Percentiles rank a stretch among this genome's conserved stretches.
These are phyloP conservation scores for Annulohypoxylon nitens DNA, from an alignment of 495 filamentous ascomycete genomes.

Conservation along the genomic window DNA sequence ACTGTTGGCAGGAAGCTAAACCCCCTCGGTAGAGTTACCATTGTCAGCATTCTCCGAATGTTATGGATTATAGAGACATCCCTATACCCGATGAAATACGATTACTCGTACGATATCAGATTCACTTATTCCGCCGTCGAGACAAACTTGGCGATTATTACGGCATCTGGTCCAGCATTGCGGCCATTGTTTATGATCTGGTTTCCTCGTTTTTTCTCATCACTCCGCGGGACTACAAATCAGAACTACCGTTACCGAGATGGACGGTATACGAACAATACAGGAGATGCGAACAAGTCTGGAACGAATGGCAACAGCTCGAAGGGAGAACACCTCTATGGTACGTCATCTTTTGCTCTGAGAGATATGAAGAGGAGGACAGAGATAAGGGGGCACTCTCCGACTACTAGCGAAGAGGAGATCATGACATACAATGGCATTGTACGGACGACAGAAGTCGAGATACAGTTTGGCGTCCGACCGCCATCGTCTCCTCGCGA, in stretches of 20 bases:
- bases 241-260: conserved; percentile 41
- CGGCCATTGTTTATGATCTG: conserved; percentile 59
- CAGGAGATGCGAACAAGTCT: conserved; percentile 44
- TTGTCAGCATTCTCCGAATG: conserved; percentile 61
- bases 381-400: conserved; percentile 56
- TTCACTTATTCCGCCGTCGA: conserved; percentile 67
- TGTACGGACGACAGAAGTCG: conserved; percentile 57
- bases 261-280: conserved; percentile 28
- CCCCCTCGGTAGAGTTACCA: conserved; percentile 61
- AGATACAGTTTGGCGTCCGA: conserved; percentile 36
- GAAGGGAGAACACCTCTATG: conserved; percentile 32
- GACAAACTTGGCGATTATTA: conserved; percentile 67
- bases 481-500: conserved; percentile 14
- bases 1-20: not conserved
- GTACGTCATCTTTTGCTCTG: conserved; percentile 48
- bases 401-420: conserved; percentile 58
- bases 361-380: conserved; percentile 47
- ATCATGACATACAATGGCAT: conserved; percentile 61
- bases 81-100: conserved; percentile 43
- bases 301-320: conserved; percentile 20
- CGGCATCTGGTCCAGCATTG: conserved; percentile 61
- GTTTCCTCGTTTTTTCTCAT: conserved; percentile 55
- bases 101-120: conserved; percentile 56
- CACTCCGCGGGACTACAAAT: conserved; percentile 38
- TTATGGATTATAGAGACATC: conserved; percentile 49